These are phyloP conservation scores for Nemania abortiva DNA, from an alignment of 2,329 filamentous ascomycete species.

Conservation along the genomic window DNA sequence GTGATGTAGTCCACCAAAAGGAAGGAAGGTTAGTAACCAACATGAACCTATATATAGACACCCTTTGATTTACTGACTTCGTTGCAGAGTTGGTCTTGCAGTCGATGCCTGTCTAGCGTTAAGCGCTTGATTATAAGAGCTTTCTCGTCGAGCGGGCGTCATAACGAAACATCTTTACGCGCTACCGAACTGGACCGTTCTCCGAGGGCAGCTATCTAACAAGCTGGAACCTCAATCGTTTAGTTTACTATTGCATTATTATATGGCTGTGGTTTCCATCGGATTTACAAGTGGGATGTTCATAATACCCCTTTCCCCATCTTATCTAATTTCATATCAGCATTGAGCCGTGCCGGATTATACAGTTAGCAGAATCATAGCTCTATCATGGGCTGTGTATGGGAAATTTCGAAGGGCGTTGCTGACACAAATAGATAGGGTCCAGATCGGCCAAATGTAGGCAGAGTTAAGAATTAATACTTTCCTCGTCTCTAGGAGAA, in stretches of 20 bases:
- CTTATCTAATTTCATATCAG: slow-evolving; percentile 23
- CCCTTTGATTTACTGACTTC: slow-evolving; percentile 35
- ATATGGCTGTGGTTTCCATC: slow-evolving; percentile 20
- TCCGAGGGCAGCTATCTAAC: slow-evolving; percentile 2
- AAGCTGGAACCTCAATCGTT: not conserved
- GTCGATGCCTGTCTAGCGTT: slow-evolving; percentile 87
- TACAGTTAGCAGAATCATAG: slow-evolving; percentile 7
- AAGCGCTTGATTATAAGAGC: slow-evolving; percentile 52
- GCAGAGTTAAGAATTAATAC: not conserved
- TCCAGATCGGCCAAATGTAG: not conserved
- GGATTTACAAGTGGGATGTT: slow-evolving; percentile 28
- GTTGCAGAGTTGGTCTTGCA: slow-evolving; percentile 78
- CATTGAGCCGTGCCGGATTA: slow-evolving; percentile 11
- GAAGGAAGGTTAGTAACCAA: slow-evolving; percentile 80
- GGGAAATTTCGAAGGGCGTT: not conserved
- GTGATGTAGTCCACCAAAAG: slow-evolving; percentile 95
- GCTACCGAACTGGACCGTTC: not conserved
- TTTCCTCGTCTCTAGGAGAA: not conserved
- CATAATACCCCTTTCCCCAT: slow-evolving; percentile 26
- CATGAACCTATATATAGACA: slow-evolving; percentile 15
- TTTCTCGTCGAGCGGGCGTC: not conserved
- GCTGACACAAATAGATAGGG: not conserved
- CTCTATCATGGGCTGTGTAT: not conserved
- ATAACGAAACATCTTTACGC: not conserved
- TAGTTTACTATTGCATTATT: slow-evolving; percentile 18